Percentiles rank a stretch among this genome's conserved stretches.
phyloP scores from a whole-genome alignment of 2,329 filamentous ascomycete species.

The Trichocomaceae sp. region DNA sequence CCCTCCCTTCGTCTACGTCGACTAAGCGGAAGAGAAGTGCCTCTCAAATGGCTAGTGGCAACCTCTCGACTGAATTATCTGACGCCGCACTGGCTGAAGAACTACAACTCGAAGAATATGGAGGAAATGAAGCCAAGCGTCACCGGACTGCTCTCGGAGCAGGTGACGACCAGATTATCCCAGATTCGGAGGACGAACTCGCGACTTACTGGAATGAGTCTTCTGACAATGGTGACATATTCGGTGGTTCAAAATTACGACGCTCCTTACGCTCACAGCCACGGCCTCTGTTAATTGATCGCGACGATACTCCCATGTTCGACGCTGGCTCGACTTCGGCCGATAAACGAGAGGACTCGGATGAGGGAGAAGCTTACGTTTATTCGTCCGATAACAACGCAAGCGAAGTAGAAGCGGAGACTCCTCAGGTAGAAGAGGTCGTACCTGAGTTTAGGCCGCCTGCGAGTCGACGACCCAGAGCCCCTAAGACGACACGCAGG shows the following conservation, averaged over 20 bases:
- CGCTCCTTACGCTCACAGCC: constrained; percentile 2
- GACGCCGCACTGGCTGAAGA: constrained; percentile 50
- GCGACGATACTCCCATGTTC: constrained; percentile 14
- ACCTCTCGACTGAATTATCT: constrained; percentile 27
- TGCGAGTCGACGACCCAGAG: neutral
- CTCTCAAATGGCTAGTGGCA: constrained; percentile 38
- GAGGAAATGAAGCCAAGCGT: constrained; percentile 30
- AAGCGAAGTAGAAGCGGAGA: constrained; percentile 5
- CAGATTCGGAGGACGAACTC: constrained; percentile 19
- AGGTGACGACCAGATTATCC: constrained; percentile 16
- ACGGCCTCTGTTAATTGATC: constrained; percentile 7
- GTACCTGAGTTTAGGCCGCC: neutral
- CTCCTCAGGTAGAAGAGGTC: constrained; percentile 1
- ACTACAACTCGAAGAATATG: constrained; percentile 53
- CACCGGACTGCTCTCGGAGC: constrained; percentile 22
- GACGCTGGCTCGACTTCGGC: constrained; percentile 6
- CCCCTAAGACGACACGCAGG: neutral
- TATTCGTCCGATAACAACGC: constrained; percentile 14
- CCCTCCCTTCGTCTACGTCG: constrained; percentile 31
- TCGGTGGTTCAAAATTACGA: neutral
- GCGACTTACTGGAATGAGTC: neutral
- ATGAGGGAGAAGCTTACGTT: constrained; percentile 18
- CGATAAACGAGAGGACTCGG: constrained; percentile 10
- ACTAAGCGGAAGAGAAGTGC: constrained; percentile 40
- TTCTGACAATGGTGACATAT: neutral